Conservation (phyloP, 352 stramenopile genomes). For the Pythium angustatum region DNA sequence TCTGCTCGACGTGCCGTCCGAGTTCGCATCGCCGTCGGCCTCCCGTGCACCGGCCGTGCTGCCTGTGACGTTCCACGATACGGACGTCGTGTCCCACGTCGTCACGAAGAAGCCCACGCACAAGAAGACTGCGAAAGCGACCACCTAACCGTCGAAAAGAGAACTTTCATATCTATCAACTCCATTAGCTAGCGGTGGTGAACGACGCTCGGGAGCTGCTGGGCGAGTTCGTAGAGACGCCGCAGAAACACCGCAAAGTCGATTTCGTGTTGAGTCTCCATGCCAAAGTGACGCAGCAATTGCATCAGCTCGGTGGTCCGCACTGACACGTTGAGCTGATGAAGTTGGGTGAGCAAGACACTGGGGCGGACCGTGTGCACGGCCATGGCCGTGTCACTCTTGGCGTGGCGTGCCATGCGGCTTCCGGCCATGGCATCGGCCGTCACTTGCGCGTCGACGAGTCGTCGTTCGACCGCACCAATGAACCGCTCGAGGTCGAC, state of each 20-base stretch:
- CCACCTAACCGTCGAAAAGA: no score
- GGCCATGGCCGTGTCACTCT: not conserved
- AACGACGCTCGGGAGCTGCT: constrained; percentile 7
- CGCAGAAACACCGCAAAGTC: constrained; percentile 47
- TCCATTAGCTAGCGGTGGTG: not conserved
- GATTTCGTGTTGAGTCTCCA: constrained; percentile 45
- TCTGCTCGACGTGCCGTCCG: not conserved
- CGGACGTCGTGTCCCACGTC: not conserved
- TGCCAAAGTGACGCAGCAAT: constrained; percentile 53
- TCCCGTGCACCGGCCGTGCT: not conserved
- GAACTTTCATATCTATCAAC: not conserved
- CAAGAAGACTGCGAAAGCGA: not conserved
- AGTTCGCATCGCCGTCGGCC: not conserved
- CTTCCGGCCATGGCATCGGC: constrained; percentile 6
- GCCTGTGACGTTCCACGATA: not conserved
- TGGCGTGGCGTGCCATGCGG: not conserved
- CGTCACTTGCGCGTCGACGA: constrained; percentile 3
- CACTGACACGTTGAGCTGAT: constrained; percentile 50
- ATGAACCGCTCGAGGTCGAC: constrained; percentile 59
- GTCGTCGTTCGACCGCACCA: not conserved
- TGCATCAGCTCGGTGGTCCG: constrained; percentile 35
- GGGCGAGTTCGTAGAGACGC: constrained; percentile 39
- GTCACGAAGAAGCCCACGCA: not conserved
- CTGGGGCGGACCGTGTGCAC: constrained; percentile 26
- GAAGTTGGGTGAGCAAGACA: constrained; percentile 41